A percentile compares a stretch with the other conserved stretches of the same genome.
Evolutionary conservation across 2,329 filamentous ascomycete species (phyloP).

Genomic region (Domatiomyces catenatus): DNA sequence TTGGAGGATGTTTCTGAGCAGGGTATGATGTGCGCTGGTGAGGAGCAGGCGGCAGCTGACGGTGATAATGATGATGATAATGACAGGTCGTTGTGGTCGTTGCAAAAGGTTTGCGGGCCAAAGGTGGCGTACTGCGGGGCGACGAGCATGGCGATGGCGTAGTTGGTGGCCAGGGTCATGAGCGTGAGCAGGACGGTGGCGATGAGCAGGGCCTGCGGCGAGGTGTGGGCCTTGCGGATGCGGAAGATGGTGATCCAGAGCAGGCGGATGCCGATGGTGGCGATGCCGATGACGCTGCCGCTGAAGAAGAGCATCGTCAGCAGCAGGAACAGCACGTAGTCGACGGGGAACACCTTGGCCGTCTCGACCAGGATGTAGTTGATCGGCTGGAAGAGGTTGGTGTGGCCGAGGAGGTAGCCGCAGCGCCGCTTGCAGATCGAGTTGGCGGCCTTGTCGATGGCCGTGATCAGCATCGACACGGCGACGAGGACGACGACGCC

Average conservation of each 20-base stretch:
- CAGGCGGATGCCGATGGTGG: conserved; percentile 81
- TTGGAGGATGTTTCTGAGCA: conserved; percentile 66
- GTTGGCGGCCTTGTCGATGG: conserved; percentile 91
- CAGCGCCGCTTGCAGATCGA: conserved; percentile 81
- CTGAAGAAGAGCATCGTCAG: conserved; percentile 77
- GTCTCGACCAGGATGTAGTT: conserved; percentile 78
- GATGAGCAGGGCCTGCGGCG: conserved; percentile 79
- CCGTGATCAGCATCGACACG: conserved; percentile 86
- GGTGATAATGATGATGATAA: conserved; percentile 37
- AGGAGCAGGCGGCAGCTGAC: conserved; percentile 50
- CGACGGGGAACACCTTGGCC: conserved; percentile 71
- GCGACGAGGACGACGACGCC: conserved; percentile 61
- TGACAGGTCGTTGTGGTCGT: too few relatives aligned
- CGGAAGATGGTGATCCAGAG: conserved; percentile 89
- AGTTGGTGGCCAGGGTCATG: conserved; percentile 82
- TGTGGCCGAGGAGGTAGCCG: conserved; percentile 75
- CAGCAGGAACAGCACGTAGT: conserved; percentile 78
- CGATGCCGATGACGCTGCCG: conserved; percentile 73
- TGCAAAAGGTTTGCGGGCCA: conserved; percentile 87
- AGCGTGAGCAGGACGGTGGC: conserved; percentile 82
- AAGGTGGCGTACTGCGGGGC: conserved; percentile 91
- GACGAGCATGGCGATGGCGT: conserved; percentile 81
- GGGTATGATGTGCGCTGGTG: conserved; percentile 52
- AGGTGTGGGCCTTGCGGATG: conserved; percentile 75
- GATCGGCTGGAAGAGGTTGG: conserved; percentile 87